Percentiles rank a stretch among this genome's conserved stretches.
Evolutionary conservation across 2,329 filamentous ascomycete species (phyloP).

Genomic region (Apiospora hydei): DNA sequence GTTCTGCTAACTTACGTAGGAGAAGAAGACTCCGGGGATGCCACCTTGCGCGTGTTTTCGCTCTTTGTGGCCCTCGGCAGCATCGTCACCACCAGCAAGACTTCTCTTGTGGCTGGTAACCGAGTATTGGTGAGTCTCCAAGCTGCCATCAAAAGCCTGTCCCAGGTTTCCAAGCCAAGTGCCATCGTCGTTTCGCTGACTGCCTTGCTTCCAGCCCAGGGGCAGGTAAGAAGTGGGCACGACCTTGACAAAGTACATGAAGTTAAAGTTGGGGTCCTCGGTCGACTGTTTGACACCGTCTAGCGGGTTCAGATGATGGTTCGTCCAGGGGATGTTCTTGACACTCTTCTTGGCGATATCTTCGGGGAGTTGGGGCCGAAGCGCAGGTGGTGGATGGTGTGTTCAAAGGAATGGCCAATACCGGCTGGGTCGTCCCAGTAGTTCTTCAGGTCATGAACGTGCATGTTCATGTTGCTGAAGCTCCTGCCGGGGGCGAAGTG

Average conservation of each 20-base stretch:
- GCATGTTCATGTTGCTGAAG: constrained; percentile 96
- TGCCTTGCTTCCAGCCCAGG: constrained; percentile 73
- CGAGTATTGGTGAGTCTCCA: constrained; percentile 98
- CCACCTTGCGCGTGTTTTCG: constrained; percentile 87
- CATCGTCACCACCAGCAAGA: constrained; percentile 81
- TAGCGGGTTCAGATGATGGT: constrained; percentile 91
- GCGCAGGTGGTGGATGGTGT: constrained; percentile 85
- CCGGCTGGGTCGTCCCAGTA: constrained; percentile 75
- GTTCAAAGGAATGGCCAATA: constrained; percentile 84
- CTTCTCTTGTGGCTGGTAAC: constrained; percentile 96
- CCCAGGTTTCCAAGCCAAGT: constrained; percentile 74
- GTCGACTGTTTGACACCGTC: constrained; percentile 82
- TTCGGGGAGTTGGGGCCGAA: constrained; percentile 90
- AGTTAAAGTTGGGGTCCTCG: constrained; percentile 87
- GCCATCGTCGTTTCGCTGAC: constrained; percentile 54
- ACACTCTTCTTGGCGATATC: constrained; percentile 65
- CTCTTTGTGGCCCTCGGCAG: constrained; percentile 89
- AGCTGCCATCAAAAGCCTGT: constrained; percentile 73
- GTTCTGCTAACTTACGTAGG: constrained; percentile 73
- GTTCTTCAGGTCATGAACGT: constrained; percentile 96
- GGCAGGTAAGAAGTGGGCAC: constrained; percentile 95
- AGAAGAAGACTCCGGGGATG: constrained; percentile 98
- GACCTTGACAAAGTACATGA: constrained; percentile 99
- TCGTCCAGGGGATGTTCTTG: constrained; percentile 73
- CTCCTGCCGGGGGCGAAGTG: constrained; percentile 95